phyloP scores from a whole-genome alignment of 495 filamentous ascomycete species.

The Penicillium ochrochloron region DNA sequence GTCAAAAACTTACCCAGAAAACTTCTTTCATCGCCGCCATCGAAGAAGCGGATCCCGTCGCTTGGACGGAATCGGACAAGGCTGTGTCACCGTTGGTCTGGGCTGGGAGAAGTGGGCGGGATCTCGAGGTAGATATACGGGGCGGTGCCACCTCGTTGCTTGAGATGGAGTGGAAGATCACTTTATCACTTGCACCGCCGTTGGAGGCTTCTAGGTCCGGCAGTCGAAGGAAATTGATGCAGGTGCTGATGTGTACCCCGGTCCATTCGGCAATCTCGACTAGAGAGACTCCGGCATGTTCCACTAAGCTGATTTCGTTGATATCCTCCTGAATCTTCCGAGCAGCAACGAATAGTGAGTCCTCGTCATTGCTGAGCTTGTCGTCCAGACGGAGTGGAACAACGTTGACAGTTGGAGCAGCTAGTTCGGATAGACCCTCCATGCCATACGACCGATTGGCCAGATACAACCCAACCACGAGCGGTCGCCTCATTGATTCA shows the following conservation, averaged over 20 bases:
- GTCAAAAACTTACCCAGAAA: slow-evolving; percentile 28
- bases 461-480: slow-evolving; percentile 41
- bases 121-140: neutral
- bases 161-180: slow-evolving; percentile 22
- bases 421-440: slow-evolving; percentile 34
- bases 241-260: slow-evolving; percentile 39
- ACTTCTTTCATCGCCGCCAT: slow-evolving; percentile 23
- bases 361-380: slow-evolving; percentile 19
- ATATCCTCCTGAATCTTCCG: slow-evolving; percentile 38
- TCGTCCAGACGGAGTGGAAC: slow-evolving; percentile 39
- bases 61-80: slow-evolving; percentile 13
- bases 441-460: slow-evolving; percentile 38
- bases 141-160: slow-evolving; percentile 18
- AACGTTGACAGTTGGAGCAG: slow-evolving; percentile 42
- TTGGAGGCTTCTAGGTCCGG: slow-evolving; percentile 27
- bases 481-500: slow-evolving; percentile 6
- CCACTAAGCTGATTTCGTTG: slow-evolving; percentile 35
- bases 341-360: slow-evolving; percentile 31
- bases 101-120: neutral
- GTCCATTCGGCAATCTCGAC: slow-evolving; percentile 44
- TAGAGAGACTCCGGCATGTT: slow-evolving; percentile 38
- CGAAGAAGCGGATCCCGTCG: slow-evolving; percentile 10
- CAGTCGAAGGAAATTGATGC: slow-evolving; percentile 44
- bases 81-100: slow-evolving; percentile 23
- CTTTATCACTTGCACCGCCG: slow-evolving; percentile 8